Evolutionary conservation across 2,329 filamentous ascomycete species (phyloP), one percentile per base, ranked within the genome.

Genomic region (Curvularia sp.): DNA sequence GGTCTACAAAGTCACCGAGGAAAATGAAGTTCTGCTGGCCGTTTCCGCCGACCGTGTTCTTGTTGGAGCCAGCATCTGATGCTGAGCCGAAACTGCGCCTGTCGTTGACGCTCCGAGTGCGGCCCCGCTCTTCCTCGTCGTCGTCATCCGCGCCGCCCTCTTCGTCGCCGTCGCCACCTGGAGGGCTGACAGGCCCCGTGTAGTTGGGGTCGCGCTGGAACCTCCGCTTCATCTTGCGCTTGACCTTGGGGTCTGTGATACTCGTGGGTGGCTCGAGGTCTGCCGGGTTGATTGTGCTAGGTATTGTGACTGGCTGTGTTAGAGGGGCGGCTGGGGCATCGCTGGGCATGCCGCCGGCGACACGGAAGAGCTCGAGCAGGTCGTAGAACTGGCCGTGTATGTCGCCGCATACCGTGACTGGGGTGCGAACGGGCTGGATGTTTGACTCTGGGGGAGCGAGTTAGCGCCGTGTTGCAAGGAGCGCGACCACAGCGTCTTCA

Each of bases 351-450:
- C 95, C 95, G 61, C 95, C 95, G 47, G 94, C 93, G 41, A 99
- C 94, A 53, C 93, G 90, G 80, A 99, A 99, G 49, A 99, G 88
- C 82, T 99, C 95, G 61, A 98, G 87, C 9, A 99, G 84, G 78
- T 99, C 95, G 80, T 99, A 98, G 78, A 98, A 98, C 80, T 99
- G 95, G 70, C 95, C 95, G 79, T 99, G 95, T 63, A 99, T 98
- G 76, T 99, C 95, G 75, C 95, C 95, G 74, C 95, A 98, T 63
- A 99, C 90, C 5, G 95, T 99, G 63, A 99, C 95, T 6, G 95
- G 95, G 0, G 95, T 97, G 53, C 90, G 88, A 20, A 99, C 94
- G n/a, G 95, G 95, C 77, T 98, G 95, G 59, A 99, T 98, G 77
- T 99, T 99, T 65, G 93, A 97, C 81, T 99, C 95, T 96, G 68